Percentiles rank a stretch among this genome's conserved stretches.
phyloP scores from a whole-genome alignment of 2,329 filamentous ascomycete genomes.

The Arachnopeziza araneosa region DNA sequence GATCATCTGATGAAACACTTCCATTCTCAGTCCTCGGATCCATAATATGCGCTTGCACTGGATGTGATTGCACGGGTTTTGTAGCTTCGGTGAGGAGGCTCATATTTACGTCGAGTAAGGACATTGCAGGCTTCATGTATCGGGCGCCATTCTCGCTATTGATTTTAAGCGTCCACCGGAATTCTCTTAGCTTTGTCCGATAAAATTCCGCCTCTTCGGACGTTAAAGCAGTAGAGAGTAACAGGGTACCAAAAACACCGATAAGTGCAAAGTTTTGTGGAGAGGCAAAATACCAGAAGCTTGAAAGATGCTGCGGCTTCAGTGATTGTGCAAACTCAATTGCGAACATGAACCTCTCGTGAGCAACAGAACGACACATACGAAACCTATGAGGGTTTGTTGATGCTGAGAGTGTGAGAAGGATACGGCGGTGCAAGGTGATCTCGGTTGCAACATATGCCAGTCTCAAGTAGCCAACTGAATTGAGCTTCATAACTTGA shows the following conservation, averaged over 20 bases:
- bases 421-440: constrained; percentile 44
- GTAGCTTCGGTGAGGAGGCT: constrained; percentile 13
- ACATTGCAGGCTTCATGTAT: constrained; percentile 24
- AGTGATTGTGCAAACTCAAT: constrained; percentile 37
- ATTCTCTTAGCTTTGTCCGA: constrained; percentile 21
- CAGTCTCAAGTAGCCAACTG: constrained; percentile 42
- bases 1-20: constrained; percentile 7
- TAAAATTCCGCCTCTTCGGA: constrained; percentile 23
- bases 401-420: constrained; percentile 36
- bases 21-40: constrained; percentile 3
- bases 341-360: constrained; percentile 35
- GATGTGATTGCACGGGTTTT: background rate
- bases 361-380: constrained; percentile 32
- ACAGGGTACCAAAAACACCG: constrained; percentile 36
- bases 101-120: constrained; percentile 23
- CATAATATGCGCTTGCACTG: background rate
- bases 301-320: constrained; percentile 41
- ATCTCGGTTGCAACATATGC: constrained; percentile 48
- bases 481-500: constrained; percentile 37
- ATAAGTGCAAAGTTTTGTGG: constrained; percentile 40
- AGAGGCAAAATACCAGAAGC: constrained; percentile 42
- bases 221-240: constrained; percentile 25
- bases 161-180: constrained; percentile 26
- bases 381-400: constrained; percentile 19
- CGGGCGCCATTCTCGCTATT: constrained; percentile 25